Base-by-base conservation (phyloP, 2,329 filamentous ascomycete species). In the Colletotrichum acutatum region DNA sequence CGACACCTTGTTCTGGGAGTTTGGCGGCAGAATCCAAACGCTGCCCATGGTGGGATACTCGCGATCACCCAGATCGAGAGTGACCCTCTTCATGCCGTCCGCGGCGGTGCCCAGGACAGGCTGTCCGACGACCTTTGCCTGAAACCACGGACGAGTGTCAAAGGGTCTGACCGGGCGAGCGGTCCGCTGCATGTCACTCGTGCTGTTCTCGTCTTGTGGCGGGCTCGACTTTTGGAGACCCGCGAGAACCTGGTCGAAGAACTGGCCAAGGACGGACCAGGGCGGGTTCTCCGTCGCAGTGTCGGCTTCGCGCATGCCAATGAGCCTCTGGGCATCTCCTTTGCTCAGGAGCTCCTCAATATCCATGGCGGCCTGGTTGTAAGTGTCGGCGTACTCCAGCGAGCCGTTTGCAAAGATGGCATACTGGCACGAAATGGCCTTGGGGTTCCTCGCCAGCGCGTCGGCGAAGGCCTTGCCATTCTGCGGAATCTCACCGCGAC, bases 401-500 rank as follows among this genome's bases (percentile, higher is more conserved):
- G 70, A 72, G 34, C 70, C 70, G 19, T 72, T 72, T 4, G 70
- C 70, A 12, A 72, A 72, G 46, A 72, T 72, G 32, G 70, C 70
- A 30, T 72, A 72, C 32, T 61, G 60, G 24, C 66, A 65, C 26
- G 70, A 46, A 9, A 70, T 32, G 19, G n/a, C 60, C 42, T 54
- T 52, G 24, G 53, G 60, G 22, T 61, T 72, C 53, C 70, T 72
- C 22, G 66, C 30, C 26, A 72, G 26, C 26, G 70, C 34, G 32
- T 72, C 70, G 11, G 70, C 70, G 3, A 72, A 72, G 5, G 70
- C 70, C 59, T 72, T 72, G 70, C 70, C 70, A 6, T 72, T 72
- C 32, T 72, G 70, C 1, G 70, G 70, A 4, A 72, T 34, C 70
- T 72, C 70, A 7, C 70, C 70, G 32, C 66, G 66, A 16, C 70